Evolutionary conservation across 2,329 filamentous ascomycete species (phyloP), one percentile per base, ranked within the genome.

Genomic region (Pseudodiploospora longispora): DNA sequence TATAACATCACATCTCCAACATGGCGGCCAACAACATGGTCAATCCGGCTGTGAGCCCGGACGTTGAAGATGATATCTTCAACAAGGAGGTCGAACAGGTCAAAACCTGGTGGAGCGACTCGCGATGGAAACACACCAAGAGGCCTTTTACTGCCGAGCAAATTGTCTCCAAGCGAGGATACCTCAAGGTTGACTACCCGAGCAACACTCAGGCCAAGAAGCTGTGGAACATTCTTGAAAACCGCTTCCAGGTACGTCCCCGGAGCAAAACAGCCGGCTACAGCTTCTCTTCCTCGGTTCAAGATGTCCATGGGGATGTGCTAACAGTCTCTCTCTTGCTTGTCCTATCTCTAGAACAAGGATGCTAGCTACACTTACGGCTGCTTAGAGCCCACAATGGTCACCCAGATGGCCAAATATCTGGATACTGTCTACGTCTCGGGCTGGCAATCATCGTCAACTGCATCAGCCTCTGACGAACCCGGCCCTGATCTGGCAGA

Each of bases 331-430:
- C 32, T 34, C 32, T 19, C 19, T 19, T 19, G 19, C 19, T 19
- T 19, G 19, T 19, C 19, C 1, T 19, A 3, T 6, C 3, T 8
- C 47, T 55, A 95, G 87, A 85, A 77, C 60, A 80, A 81, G 58
- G 85, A 93, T 60, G 87, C 87, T 39, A 94, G 87, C 68, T 95
- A 84, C 72, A 98, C 93, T 46, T 98, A 96, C 63, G 93, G 93
- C 59, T 97, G 93, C 70, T 76, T 98, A 52, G 93, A 98, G 63
- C 93, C 93, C 8, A 95, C 95, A 45, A 96, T 96, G 87, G 79
- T 98, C 63, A 97, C 93, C 29, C 93, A 98, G 68, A 98, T 98
- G 93, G 91, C 91, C 58, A 95, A 97, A 70, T 97, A 94, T 67
- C 77, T 98, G 50, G 93, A 98, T 63, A 98, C 93, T 31, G 87